Evolutionary conservation across 2,329 filamentous ascomycete genomes (phyloP), one percentile per base, ranked within the genome.

Genomic region (Chrysosphaeria jannelii): DNA sequence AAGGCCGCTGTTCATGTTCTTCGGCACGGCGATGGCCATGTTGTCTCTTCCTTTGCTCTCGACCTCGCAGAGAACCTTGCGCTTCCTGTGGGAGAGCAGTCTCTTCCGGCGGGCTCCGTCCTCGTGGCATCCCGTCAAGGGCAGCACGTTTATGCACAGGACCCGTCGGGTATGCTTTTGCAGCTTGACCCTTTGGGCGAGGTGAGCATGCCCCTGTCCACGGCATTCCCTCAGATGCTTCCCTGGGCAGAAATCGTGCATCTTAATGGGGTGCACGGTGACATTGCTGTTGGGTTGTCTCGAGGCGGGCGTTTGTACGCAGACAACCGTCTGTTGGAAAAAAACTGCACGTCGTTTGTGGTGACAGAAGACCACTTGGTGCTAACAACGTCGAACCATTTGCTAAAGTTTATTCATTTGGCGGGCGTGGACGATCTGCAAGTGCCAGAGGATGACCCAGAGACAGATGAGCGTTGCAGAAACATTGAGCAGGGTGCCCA

Each of bases 351-450:
- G 0, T 97, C 85, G 0, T 93, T 90, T 35, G 41, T 78, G 5
- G 47, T 79, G 13, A 90, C 81, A 0, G 52, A 65, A 0, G 61
- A 64, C 11, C 81, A 93, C 47, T 51, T 97, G 9, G 63, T 93
- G 27, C 78, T 81, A 37, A 97, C 85, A 1, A 97, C 85, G 1
- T 78, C 68, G 28, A 78, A 78, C 31, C 79, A 93, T 40, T 52
- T 91, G 4, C 53, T 97, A 30, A 97, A 97, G 42, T 91, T 91
- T 42, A 67, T 91, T 9, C 81, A 97, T 41, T 46, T 93, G 23
- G 54, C 60, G 4, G 46, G 50, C 28, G 49, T 57, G 10, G 52
- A 75, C 32, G 74, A 69, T 14, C 60, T 91, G 28, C 66, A 85
- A 33, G 54, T 90, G 1, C 79, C 85, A 1, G 56, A 52, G 8